Evolutionary conservation across 2,329 filamentous ascomycete genomes (phyloP).

Genomic region (Tolypocladium ovalisporum): DNA sequence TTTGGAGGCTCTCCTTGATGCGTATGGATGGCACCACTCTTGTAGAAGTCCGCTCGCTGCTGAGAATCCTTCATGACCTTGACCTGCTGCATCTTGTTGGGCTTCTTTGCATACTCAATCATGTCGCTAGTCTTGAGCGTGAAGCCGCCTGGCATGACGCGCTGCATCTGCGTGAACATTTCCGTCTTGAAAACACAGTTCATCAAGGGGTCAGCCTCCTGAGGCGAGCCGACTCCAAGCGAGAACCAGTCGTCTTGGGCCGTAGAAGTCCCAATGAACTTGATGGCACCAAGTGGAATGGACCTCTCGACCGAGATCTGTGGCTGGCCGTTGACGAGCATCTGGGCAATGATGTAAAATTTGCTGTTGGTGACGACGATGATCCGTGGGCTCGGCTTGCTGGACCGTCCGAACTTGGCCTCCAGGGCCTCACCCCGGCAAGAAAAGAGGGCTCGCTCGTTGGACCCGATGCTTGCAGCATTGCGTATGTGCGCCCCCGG

Average conservation of each 20-base stretch:
- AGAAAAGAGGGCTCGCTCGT: constrained; percentile 76
- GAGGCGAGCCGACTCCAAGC: constrained; percentile 75
- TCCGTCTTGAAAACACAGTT: constrained; percentile 96
- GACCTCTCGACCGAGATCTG: constrained; percentile 73
- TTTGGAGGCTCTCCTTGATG: constrained; percentile 72
- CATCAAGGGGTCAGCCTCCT: constrained; percentile 86
- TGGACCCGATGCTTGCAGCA: constrained; percentile 57
- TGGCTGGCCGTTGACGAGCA: constrained; percentile 69
- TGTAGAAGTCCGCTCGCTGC: constrained; percentile 73
- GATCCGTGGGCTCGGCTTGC: constrained; percentile 80
- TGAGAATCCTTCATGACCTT: constrained; percentile 85
- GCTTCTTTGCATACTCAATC: constrained; percentile 97
- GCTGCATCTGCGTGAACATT: constrained; percentile 84
- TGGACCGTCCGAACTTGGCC: constrained; percentile 91
- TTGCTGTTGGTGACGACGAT: constrained; percentile 76
- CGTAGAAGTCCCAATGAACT: constrained; percentile 71
- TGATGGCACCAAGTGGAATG: constrained; percentile 77
- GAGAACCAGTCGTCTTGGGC: constrained; percentile 96
- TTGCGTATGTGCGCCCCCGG: constrained; percentile 72
- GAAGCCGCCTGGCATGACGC: constrained; percentile 67
- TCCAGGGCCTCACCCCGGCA: constrained; percentile 84
- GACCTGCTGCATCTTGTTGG: constrained; percentile 77
- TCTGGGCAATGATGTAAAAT: constrained; percentile 82
- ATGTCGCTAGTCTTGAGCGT: constrained; percentile 72
- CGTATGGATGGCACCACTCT: constrained; percentile 85